Evolutionary conservation across 805 yeast genomes (phyloP).

Genomic region (Cephaloascus albidus): DNA sequence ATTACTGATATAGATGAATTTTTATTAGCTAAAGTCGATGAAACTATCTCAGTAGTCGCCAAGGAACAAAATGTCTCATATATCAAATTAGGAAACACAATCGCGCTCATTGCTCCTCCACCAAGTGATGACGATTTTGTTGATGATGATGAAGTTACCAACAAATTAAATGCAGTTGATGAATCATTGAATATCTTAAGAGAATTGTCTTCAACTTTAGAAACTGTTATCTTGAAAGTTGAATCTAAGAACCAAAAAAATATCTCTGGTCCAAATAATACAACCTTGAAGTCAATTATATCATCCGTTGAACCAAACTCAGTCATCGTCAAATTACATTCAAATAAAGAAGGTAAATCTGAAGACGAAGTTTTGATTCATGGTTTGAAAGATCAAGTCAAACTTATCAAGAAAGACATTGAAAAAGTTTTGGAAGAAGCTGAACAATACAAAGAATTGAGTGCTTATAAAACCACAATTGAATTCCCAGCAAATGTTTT

Average conservation of each 20-base stretch:
- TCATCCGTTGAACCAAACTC: slow-evolving; percentile 26
- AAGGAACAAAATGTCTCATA: slow-evolving; percentile 40
- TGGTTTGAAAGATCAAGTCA: slow-evolving; percentile 62
- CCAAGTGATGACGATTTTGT: slow-evolving; percentile 56
- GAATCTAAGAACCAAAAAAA: slow-evolving; percentile 46
- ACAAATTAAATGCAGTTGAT: slow-evolving; percentile 45
- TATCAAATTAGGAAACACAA: slow-evolving; percentile 44
- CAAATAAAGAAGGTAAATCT: slow-evolving; percentile 23
- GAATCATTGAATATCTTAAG: slow-evolving; percentile 48
- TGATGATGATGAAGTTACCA: slow-evolving; percentile 52
- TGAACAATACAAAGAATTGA: slow-evolving; percentile 35
- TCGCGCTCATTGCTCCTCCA: slow-evolving; percentile 50
- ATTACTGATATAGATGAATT: slow-evolving; percentile 62
- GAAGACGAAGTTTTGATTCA: slow-evolving; percentile 51
- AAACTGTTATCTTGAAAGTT: slow-evolving; percentile 40
- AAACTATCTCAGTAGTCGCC: slow-evolving; percentile 29
- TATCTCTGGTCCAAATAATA: slow-evolving; percentile 50
- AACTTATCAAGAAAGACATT: slow-evolving; percentile 42
- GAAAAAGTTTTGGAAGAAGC: slow-evolving; percentile 46
- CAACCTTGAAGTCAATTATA: slow-evolving; percentile 42
- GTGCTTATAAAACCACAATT: slow-evolving; percentile 34
- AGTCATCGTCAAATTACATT: slow-evolving; percentile 37
- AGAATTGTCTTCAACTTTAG: slow-evolving; percentile 44
- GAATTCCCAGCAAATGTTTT: slow-evolving; percentile 60
- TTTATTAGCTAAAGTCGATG: slow-evolving; percentile 37